A percentile compares a stretch with the other conserved stretches of the same genome.
Evolutionary conservation across 1,139 yeast species (phyloP).

Genomic region (Pichia sp.): DNA sequence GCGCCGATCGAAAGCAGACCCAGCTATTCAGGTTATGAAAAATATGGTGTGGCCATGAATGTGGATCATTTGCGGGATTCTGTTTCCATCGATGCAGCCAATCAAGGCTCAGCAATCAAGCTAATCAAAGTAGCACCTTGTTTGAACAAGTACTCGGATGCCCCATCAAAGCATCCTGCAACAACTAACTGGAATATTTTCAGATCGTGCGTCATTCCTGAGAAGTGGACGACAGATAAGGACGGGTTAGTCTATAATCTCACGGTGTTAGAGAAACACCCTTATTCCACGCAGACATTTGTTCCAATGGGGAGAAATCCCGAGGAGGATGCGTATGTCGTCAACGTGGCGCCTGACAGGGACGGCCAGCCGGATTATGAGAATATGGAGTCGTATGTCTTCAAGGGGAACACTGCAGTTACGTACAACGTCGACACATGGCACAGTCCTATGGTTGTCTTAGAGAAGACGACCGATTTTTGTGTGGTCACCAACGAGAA

Average conservation of each 20-base stretch:
- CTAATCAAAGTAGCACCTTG: slow-evolving; percentile 69
- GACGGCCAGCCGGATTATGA: slow-evolving; percentile 57
- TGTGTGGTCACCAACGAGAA: slow-evolving; percentile 84
- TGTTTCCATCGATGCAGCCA: slow-evolving; percentile 54
- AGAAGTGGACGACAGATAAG: slow-evolving; percentile 40
- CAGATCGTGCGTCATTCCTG: slow-evolving; percentile 72
- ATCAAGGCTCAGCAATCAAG: slow-evolving; percentile 91
- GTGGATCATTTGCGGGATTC: slow-evolving; percentile 48
- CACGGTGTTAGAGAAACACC: slow-evolving; percentile 84
- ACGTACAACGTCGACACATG: slow-evolving; percentile 78
- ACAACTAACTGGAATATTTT: slow-evolving; percentile 79
- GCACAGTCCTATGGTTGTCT: slow-evolving; percentile 95
- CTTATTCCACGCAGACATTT: slow-evolving; percentile 86
- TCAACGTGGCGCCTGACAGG: slow-evolving; percentile 66
- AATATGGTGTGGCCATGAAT: slow-evolving; percentile 54
- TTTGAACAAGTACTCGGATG: slow-evolving; percentile 45
- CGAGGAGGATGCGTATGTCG: slow-evolving; percentile 56
- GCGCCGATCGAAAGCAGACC: slow-evolving; percentile 16
- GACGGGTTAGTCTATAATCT: slow-evolving; percentile 42
- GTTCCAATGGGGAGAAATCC: slow-evolving; percentile 74
- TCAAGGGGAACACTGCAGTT: slow-evolving; percentile 81
- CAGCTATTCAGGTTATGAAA: slow-evolving; percentile 38
- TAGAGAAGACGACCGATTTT: slow-evolving; percentile 63
- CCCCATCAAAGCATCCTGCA: slow-evolving; percentile 42
- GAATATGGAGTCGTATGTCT: slow-evolving; percentile 62